These are phyloP conservation scores for Aspergillus sp. DNA, from an alignment of 2,329 filamentous ascomycete species.

Conservation along the genomic window DNA sequence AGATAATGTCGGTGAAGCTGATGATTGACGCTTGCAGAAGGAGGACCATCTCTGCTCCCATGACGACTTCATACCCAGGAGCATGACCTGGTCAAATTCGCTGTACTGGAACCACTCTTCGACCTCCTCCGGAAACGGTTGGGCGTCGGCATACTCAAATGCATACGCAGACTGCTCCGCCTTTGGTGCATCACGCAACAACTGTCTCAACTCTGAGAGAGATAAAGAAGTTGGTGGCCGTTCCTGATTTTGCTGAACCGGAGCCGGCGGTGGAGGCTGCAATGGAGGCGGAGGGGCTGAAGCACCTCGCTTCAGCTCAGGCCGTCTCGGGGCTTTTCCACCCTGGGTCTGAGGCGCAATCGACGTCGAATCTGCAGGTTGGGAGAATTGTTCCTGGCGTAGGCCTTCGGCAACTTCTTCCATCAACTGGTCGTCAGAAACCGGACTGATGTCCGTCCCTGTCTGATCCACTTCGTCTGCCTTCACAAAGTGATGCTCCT, in stretches of 20 bases:
- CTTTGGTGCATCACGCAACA: slow-evolving; percentile 65
- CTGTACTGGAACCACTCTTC: slow-evolving; percentile 98
- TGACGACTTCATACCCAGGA: slow-evolving; percentile 63
- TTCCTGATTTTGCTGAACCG: slow-evolving; percentile 29
- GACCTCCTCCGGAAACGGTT: slow-evolving; percentile 72
- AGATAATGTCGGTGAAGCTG: slow-evolving; percentile 34
- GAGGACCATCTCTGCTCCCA: slow-evolving; percentile 69
- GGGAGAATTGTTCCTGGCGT: slow-evolving; percentile 24
- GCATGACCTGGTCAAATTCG: slow-evolving; percentile 70
- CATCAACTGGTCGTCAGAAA: slow-evolving; percentile 37
- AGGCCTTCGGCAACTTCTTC: slow-evolving; percentile 31
- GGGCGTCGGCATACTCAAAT: slow-evolving; percentile 68
- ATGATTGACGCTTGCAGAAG: slow-evolving; percentile 30
- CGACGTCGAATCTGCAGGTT: slow-evolving; percentile 5
- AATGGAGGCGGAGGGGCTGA: slow-evolving; percentile 34
- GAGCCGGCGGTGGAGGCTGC: slow-evolving; percentile 39
- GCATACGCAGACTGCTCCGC: slow-evolving; percentile 68
- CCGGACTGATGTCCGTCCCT: slow-evolving; percentile 37
- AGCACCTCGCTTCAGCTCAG: slow-evolving; percentile 28
- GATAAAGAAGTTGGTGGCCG: slow-evolving; percentile 59
- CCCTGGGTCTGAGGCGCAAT: slow-evolving; percentile 9
- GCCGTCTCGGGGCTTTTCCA: slow-evolving; percentile 17
- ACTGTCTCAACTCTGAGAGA: slow-evolving; percentile 60
- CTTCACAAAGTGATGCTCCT: slow-evolving; percentile 36
- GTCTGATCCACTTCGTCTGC: slow-evolving; percentile 43